Percentiles rank a stretch among this genome's conserved stretches.
Evolutionary conservation across 1,284 basidiomycete species (phyloP).

Genomic region (Ceratobasidium sp.): DNA sequence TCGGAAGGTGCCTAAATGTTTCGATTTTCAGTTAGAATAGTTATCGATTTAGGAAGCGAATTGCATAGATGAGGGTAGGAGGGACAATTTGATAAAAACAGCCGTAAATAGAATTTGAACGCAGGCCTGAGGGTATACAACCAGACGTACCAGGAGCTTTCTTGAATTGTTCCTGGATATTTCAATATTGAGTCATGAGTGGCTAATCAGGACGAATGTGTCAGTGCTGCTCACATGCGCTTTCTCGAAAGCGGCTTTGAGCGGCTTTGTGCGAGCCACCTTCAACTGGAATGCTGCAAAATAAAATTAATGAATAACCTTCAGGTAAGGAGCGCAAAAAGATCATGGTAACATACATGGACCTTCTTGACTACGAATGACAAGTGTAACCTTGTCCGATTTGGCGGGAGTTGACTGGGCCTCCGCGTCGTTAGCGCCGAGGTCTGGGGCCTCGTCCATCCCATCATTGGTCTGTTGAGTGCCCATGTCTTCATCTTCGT

Average conservation of each 20-base stretch:
- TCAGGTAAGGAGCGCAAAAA: background rate
- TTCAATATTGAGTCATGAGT: background rate
- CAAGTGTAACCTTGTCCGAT: slow-evolving; percentile 23
- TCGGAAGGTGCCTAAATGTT: slow-evolving; percentile 26
- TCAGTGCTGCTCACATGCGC: slow-evolving; percentile 19
- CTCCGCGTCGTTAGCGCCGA: slow-evolving; percentile 1
- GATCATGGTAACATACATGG: slow-evolving; percentile 27
- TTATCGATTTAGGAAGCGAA: background rate
- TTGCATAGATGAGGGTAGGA: background rate
- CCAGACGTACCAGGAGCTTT: slow-evolving; percentile 30
- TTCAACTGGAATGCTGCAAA: slow-evolving; percentile 33
- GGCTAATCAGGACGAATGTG: background rate
- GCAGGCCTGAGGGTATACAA: background rate
- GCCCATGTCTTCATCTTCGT: slow-evolving; percentile 13
- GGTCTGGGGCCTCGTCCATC: slow-evolving; percentile 18
- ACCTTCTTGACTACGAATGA: slow-evolving; percentile 37
- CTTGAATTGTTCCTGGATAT: slow-evolving; percentile 39
- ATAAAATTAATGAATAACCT: background rate
- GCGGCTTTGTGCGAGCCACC: slow-evolving; percentile 25
- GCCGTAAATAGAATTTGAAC: background rate
- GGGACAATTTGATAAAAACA: background rate
- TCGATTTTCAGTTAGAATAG: background rate
- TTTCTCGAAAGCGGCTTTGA: slow-evolving; percentile 19
- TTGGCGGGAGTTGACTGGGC: slow-evolving; percentile 10
- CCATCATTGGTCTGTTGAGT: slow-evolving; percentile 11